Base-by-base conservation (phyloP, 495 filamentous ascomycete species). In the Zalerion maritima region DNA sequence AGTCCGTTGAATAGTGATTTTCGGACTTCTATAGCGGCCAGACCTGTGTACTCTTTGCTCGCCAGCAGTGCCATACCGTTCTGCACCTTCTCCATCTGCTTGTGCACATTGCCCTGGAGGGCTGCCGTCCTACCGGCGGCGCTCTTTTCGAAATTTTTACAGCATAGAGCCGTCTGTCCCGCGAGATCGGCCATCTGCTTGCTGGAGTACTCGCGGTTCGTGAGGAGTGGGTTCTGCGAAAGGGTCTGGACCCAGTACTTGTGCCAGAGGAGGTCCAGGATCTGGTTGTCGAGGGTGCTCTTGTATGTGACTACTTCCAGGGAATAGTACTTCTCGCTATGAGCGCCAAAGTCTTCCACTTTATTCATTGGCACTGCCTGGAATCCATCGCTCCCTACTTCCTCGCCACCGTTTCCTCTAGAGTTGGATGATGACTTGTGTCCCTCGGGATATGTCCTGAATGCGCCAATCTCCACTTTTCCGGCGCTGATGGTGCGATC, bases 181-280 rank as follows among this genome's bases (percentile, higher is more conserved):
- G 34, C 24, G 28, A 96, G 60, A 55, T 99, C 91, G 26, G 71
- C 54, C 57, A 99, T 93, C 54, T 94, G 87, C 50, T 84, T 87
- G 41, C 75, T 91, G 29, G 74, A 74, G 48, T 83, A 99, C 37
- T 94, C 89, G 38, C 87, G 78, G 42, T 94, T 94, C 24, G 83
- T 81, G 38, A 93, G 77, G 6, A 96, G 67, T 24, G 91, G 87
- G 40, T 71, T 86, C 47, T 93, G 81, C n/a, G 81, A 86, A n/a
- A 99, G 69, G 14, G 91, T 99, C 34, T 84, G 75, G 14, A 96
- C 87, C 91, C 91, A 99, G 58, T 99, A 99, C 50, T 99, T 99
- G 54, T 93, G 94, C 91, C 91, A 99, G 29, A 99, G 64, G 24
- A 81, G 65, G 38, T 86, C 83, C 4, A 99, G 60, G 17, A 96